Conservation (phyloP, 345 rosid species). For the Xanthoceras sorbifolium region DNA sequence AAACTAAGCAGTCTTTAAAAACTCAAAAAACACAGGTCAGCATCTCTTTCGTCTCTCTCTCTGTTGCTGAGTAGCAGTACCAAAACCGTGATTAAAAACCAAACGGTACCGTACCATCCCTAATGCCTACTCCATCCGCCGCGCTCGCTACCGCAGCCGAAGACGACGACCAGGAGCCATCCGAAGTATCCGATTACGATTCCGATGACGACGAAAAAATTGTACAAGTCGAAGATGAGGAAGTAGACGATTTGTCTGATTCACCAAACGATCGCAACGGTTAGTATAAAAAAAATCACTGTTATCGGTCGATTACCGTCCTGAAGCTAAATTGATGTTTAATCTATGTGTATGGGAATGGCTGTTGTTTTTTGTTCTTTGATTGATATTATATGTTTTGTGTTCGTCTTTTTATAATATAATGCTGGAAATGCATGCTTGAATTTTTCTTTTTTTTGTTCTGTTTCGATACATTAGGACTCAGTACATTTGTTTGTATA, state of each 20-base stretch:
- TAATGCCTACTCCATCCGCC: slow-evolving; percentile 33
- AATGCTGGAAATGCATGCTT: background rate
- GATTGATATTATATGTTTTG: background rate
- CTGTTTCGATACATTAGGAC: background rate
- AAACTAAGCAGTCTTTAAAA: background rate
- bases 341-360: background rate
- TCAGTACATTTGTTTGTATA: background rate
- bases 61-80: background rate
- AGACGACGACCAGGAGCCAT: slow-evolving; percentile 10
- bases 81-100: background rate
- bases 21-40: background rate
- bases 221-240: slow-evolving; percentile 18
- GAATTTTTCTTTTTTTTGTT: background rate
- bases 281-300: background rate
- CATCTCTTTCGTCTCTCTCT: background rate
- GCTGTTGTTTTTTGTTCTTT: background rate
- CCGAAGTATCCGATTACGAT: slow-evolving; percentile 16
- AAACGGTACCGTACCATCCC: background rate
- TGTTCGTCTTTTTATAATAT: background rate
- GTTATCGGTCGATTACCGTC: background rate
- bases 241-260: slow-evolving; percentile 19
- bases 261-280: slow-evolving; percentile 9
- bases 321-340: background rate
- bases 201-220: slow-evolving; percentile 4
- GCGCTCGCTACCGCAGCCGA: slow-evolving; percentile 1